Evolutionary conservation across 2,329 filamentous ascomycete genomes (phyloP), one percentile per base, ranked within the genome.

Genomic region (Tolypocladium cylindrosporum): DNA sequence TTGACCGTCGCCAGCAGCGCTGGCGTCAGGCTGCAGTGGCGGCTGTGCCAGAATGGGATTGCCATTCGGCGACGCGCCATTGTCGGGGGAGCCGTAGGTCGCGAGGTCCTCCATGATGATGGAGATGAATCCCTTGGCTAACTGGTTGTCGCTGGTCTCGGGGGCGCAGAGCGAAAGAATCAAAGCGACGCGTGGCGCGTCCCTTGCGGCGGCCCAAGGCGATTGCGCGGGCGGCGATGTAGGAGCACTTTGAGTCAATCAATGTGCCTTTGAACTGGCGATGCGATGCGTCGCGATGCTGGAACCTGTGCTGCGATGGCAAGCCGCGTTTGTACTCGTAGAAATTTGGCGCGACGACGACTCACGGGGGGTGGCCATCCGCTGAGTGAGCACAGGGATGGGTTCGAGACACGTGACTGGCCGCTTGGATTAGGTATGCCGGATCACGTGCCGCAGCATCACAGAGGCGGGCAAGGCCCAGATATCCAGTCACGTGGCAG

Each of bases 31-130:
- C 61, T 79, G 77, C 43, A 81, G 70, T 57, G 79, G 77, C 11
- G 80, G 78, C 63, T 85, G 82, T 59, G 82, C 77, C 53, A 82
- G 73, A 52, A 80, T 78, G 16, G 79, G 76, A 66, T 84, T 85
- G 68, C 76, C 79, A 61, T 76, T 75, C 43, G 83, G 82, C 53
- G 83, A 84, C 62, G 76, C 77, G 65, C 75, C 80, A 66, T 80
- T 80, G 63, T 74, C 77, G 54, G 83, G 79, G 61, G 82, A 85
- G 70, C 77, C 83, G 65, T 82, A 84, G 63, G 73, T 81, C 65
- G 77, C 72, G 61, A 79, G 76, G 63, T 82, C 82, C 61, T 86
- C 84, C 84, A 87, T 87, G 57, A 69, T 74, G 19, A 54, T 59
- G 59, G 31, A n/a, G 41, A 57, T 59, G 59, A 1, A 9, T 51